Evolutionary conservation across 352 stramenopile genomes (phyloP).

Genomic region (Phytophthora boehmeriae): DNA sequence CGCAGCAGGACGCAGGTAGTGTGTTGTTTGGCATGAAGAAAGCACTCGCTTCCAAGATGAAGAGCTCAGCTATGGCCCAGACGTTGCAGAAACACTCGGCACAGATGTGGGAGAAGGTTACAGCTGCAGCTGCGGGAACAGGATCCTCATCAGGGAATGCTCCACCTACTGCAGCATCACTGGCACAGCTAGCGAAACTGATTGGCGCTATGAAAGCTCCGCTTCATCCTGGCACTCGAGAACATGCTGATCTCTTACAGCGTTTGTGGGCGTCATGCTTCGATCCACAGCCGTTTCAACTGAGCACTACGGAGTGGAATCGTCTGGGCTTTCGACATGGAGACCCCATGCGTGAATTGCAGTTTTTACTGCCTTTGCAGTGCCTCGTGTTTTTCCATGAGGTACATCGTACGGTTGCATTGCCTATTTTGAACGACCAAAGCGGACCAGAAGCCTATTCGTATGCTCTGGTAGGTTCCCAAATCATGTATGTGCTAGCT

Average conservation of each 20-base stretch:
- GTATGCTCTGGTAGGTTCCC: conserved; percentile 60
- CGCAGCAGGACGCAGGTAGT: conserved; percentile 53
- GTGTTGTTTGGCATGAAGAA: conserved; percentile 83
- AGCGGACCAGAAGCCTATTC: conserved; percentile 59
- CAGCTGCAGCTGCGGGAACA: conserved; percentile 26
- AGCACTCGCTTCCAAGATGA: conserved; percentile 82
- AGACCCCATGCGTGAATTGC: conserved; percentile 72
- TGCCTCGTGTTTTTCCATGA: conserved; percentile 87
- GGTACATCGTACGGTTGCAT: conserved; percentile 61
- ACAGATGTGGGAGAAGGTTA: conserved; percentile 81
- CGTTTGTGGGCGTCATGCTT: conserved; percentile 78
- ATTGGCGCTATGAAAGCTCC: conserved; percentile 66
- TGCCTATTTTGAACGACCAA: conserved; percentile 75
- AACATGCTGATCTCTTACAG: conserved; percentile 73
- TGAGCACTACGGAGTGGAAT: conserved; percentile 56
- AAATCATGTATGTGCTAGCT: conserved; percentile 62
- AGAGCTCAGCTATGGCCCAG: conserved; percentile 69
- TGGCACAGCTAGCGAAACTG: conserved; percentile 74
- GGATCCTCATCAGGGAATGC: conserved; percentile 32
- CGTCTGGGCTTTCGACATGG: conserved; percentile 69
- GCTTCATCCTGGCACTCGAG: conserved; percentile 59
- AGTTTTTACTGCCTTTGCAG: conserved; percentile 75
- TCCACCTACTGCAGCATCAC: conserved; percentile 58
- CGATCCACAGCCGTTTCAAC: conserved; percentile 60
- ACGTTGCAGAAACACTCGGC: conserved; percentile 75